These are phyloP conservation scores for Metschnikowia picachoensis DNA, from an alignment of 805 yeast species.

Conservation along the genomic window DNA sequence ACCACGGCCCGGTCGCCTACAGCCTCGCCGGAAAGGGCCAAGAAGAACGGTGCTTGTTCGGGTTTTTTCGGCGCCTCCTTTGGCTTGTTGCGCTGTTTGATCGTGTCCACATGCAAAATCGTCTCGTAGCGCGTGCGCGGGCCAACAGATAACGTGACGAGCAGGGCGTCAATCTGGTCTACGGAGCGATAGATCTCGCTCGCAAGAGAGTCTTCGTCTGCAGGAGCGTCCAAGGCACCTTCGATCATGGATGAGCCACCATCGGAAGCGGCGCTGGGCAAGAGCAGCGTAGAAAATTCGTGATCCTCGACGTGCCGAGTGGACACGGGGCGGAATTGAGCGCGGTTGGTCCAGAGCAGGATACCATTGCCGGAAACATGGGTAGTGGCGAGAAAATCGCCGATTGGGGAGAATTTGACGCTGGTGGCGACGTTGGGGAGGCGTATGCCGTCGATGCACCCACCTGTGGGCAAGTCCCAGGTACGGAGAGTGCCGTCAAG, in stretches of 20 bases:
- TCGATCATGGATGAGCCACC: slow-evolving; percentile 69
- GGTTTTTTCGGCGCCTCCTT: slow-evolving; percentile 84
- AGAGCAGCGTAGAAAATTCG: slow-evolving; percentile 57
- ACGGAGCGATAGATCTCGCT: slow-evolving; percentile 46
- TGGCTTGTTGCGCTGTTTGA: slow-evolving; percentile 85
- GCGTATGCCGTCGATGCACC: slow-evolving; percentile 87
- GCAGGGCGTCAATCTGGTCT: slow-evolving; percentile 56
- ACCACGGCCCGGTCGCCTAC: slow-evolving; percentile 67
- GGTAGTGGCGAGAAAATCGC: slow-evolving; percentile 87
- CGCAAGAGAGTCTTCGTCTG: slow-evolving; percentile 28
- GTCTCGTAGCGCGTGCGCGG: slow-evolving; percentile 80
- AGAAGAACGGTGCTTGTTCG: slow-evolving; percentile 75
- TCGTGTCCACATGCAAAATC: slow-evolving; percentile 74
- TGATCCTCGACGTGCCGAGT: slow-evolving; percentile 73
- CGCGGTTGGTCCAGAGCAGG: slow-evolving; percentile 85
- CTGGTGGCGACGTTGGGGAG: slow-evolving; percentile 78
- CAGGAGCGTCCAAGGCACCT: slow-evolving; percentile 63
- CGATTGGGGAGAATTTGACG: slow-evolving; percentile 77
- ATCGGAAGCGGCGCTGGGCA: slow-evolving; percentile 79
- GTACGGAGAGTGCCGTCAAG: slow-evolving; percentile 87
- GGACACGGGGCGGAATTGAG: slow-evolving; percentile 76
- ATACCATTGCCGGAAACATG: slow-evolving; percentile 91
- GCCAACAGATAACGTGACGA: slow-evolving; percentile 71
- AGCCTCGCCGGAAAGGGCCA: slow-evolving; percentile 59
- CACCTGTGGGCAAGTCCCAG: slow-evolving; percentile 97